A percentile compares a stretch with the other conserved stretches of the same genome.
Conservation (phyloP, 192 early-diverging fungal species). For the Coemansia sp. region DNA sequence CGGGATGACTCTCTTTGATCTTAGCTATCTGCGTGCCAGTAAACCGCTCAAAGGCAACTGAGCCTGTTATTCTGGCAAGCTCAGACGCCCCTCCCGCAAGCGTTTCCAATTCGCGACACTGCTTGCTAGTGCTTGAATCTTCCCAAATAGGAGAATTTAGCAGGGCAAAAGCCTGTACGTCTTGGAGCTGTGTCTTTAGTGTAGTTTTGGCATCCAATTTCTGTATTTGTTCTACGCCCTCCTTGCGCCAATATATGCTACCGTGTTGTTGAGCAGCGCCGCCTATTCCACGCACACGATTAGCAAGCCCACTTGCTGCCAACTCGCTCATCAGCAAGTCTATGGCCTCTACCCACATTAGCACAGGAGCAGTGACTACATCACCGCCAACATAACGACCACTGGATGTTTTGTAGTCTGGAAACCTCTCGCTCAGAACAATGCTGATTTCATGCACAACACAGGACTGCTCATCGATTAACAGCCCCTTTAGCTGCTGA, state of each 20-base stretch:
- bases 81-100: constrained; percentile 60
- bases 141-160: constrained; percentile 78
- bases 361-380: constrained; percentile 62
- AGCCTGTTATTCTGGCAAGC: constrained; percentile 72
- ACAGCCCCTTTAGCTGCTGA: constrained; percentile 70
- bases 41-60: constrained; percentile 77
- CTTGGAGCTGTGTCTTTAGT: constrained; percentile 56
- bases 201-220: constrained; percentile 35
- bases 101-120: constrained; percentile 65
- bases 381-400: constrained; percentile 55
- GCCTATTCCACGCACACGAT: constrained; percentile 56
- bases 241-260: constrained; percentile 71
- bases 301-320: constrained; percentile 28
- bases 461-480: constrained; percentile 36
- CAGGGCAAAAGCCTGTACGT: constrained; percentile 55
- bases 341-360: constrained; percentile 80
- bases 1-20: constrained; percentile 38
- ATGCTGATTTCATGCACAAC: constrained; percentile 57
- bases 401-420: constrained; percentile 55
- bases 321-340: constrained; percentile 61
- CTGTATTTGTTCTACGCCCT: constrained; percentile 47
- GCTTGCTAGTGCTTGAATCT: constrained; percentile 67
- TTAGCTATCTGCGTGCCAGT: constrained; percentile 75
- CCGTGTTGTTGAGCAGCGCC: constrained; percentile 87
- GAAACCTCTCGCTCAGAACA: constrained; percentile 65